Base-by-base conservation (phyloP, 768 basidiomycete species). In the Suillus clintonianus region DNA sequence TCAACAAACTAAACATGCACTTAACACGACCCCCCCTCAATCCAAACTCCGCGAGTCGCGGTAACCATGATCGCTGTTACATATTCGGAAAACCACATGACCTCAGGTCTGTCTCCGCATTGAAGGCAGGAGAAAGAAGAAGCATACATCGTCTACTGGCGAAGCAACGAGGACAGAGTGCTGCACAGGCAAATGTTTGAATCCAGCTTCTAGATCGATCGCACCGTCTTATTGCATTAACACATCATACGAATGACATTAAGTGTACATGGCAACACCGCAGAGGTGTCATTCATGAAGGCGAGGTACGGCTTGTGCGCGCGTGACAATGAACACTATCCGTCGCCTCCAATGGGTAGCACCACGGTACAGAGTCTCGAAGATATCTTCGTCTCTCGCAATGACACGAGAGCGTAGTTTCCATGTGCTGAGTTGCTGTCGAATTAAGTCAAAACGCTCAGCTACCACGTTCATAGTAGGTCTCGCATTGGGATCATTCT, bases 331-430 rank as follows among this genome's bases (percentile, higher is more conserved):
- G 43, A 69, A 71, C 3, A 30, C 48, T 41, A 71, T 62, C 2
- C 69, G 68, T 32, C 72, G 70, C 14, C 50, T 65, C 76, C 76
- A 76, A 24, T 77, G 74, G 5, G 60, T 32, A 19, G 64, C 51
- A 10, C 36, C 32, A 4, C 64, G 66, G 47, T 64, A 45, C 0
- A 72, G 22, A 11, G 62, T 59, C 9, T 68, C 60, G 11, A 74
- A 47, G 4, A 39, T 9, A 27, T 66, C 62, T 5, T 74, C 64
- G 3, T 65, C 41, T 13, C 54, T 14, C 15, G 67, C 65, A 24
- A 66, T 64, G 3, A 77, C 62, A 1, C 78, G 72, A 4, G 76
- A 70, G 0, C 79, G 79, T 24, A 73, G 9, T 17, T 63, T 73
- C 48, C 60, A 60, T 0, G 14, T 8, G 45, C 65, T 62, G 1